phyloP scores from a whole-genome alignment of 305 asterid species.

The Fraxinus latifolia region DNA sequence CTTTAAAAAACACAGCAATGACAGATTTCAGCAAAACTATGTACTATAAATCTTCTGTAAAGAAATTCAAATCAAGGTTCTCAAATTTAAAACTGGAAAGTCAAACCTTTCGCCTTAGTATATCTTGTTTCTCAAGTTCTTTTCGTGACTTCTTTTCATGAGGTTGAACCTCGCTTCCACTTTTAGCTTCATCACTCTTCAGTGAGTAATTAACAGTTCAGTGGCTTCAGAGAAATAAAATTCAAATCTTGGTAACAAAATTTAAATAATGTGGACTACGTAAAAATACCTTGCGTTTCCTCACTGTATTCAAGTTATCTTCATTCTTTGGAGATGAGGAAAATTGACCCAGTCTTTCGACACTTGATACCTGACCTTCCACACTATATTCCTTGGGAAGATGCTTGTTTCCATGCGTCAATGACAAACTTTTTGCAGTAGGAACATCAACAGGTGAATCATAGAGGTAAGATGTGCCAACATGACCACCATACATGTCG shows the following conservation, averaged over 20 bases:
- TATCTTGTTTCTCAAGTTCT: conserved; percentile 88
- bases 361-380: conserved; percentile 54
- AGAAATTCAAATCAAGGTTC: conserved; percentile 7
- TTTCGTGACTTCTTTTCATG: conserved; percentile 69
- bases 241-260: conserved; percentile 7
- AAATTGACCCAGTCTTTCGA: conserved; percentile 30
- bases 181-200: conserved; percentile 68
- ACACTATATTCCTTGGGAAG: conserved; percentile 54
- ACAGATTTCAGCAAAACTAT: conserved; percentile 25
- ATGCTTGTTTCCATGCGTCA: conserved; percentile 58
- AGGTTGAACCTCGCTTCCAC: conserved; percentile 68
- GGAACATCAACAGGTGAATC: conserved; percentile 55
- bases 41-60: background rate
- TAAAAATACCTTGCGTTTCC: conserved; percentile 44
- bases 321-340: conserved; percentile 35
- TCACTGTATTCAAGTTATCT: conserved; percentile 33
- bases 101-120: conserved; percentile 67
- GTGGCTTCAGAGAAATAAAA: conserved; percentile 8
- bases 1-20: conserved; percentile 31
- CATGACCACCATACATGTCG: conserved; percentile 57
- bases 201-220: conserved; percentile 24
- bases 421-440: conserved; percentile 40
- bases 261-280: conserved; percentile 5
- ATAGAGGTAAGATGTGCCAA: conserved; percentile 45
- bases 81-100: background rate